These are phyloP conservation scores for Cercospora beticola DNA, from an alignment of 2,329 filamentous ascomycete species.

Conservation along the genomic window DNA sequence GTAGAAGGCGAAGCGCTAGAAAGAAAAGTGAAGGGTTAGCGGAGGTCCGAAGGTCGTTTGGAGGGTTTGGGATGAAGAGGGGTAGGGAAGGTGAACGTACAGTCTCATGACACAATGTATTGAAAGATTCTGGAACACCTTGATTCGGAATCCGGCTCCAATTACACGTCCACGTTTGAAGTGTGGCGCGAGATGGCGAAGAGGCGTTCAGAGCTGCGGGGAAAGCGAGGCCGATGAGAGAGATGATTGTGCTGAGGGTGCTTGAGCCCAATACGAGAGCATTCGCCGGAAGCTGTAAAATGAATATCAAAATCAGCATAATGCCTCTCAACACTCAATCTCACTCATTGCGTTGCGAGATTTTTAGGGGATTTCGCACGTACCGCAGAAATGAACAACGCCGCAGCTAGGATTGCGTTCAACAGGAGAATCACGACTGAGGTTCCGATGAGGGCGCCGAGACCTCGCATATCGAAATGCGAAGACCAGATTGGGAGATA, in stretches of 20 bases:
- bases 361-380: too few species aligned
- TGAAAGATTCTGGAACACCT: slow-evolving; percentile 39
- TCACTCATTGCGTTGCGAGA: too few species aligned
- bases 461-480: slow-evolving; percentile 49
- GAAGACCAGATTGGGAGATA: slow-evolving; percentile 51
- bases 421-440: slow-evolving; percentile 41
- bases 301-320: too few species aligned
- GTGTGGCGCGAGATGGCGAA: slow-evolving; percentile 33
- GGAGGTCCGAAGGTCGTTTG: too few species aligned
- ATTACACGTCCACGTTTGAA: slow-evolving; percentile 42
- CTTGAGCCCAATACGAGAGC: slow-evolving; percentile 40
- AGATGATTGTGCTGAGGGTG: slow-evolving; percentile 41
- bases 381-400: slow-evolving; percentile 36
- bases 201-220: slow-evolving; percentile 33
- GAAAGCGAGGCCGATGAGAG: slow-evolving; percentile 44
- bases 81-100: too few species aligned
- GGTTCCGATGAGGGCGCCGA: slow-evolving; percentile 44
- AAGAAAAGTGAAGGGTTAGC: too few species aligned
- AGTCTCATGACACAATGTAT: slow-evolving; percentile 41
- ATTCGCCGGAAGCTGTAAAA: slow-evolving; percentile 41
- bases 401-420: slow-evolving; percentile 39
- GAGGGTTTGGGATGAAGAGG: too few species aligned
- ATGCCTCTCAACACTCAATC: too few species aligned
- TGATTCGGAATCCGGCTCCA: slow-evolving; percentile 31
- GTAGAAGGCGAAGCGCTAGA: slow-evolving; percentile 46